Evolutionary conservation across 2,329 filamentous ascomycete genomes (phyloP).

Genomic region (Talaromyces rugulosus): DNA sequence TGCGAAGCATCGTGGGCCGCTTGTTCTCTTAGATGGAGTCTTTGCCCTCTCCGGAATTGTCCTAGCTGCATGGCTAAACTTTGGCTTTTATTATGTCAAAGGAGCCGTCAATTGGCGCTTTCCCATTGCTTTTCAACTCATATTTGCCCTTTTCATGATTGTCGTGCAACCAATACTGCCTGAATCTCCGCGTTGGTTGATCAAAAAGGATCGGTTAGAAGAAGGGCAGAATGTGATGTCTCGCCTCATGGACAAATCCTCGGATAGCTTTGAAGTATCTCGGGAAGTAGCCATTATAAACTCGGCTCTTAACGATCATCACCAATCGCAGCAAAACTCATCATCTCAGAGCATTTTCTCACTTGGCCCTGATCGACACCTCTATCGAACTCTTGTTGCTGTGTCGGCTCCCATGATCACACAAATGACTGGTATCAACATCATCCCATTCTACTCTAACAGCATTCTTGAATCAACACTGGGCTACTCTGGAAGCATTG

Average conservation of each 20-base stretch:
- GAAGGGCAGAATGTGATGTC: conserved; percentile 6
- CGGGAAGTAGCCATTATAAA: neutral
- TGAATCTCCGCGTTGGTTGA: conserved; percentile 35
- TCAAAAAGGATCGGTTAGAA: conserved; percentile 31
- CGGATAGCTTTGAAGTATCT: neutral
- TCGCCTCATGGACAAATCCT: neutral
- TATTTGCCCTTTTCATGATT: conserved; percentile 21
- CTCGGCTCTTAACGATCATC: neutral
- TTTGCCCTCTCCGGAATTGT: neutral
- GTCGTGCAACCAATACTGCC: conserved; percentile 19
- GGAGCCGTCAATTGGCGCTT: conserved; percentile 26
- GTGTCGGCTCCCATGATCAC: neutral
- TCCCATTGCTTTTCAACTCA: conserved; percentile 24
- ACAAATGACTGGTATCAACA: neutral
- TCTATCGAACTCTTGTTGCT: neutral
- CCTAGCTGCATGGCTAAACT: neutral
- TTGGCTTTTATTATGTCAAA: neutral
- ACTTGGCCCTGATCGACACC: neutral
- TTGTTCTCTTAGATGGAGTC: conserved; percentile 41
- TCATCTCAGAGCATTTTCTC: neutral
- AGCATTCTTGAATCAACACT: conserved; percentile 2
- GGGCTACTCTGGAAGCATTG: neutral
- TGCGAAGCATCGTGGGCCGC: conserved; percentile 49
- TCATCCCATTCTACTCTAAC: neutral
- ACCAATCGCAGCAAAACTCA: neutral